Conservation (phyloP, 2,329 filamentous ascomycete species). For the Fusarium duplospermum region DNA sequence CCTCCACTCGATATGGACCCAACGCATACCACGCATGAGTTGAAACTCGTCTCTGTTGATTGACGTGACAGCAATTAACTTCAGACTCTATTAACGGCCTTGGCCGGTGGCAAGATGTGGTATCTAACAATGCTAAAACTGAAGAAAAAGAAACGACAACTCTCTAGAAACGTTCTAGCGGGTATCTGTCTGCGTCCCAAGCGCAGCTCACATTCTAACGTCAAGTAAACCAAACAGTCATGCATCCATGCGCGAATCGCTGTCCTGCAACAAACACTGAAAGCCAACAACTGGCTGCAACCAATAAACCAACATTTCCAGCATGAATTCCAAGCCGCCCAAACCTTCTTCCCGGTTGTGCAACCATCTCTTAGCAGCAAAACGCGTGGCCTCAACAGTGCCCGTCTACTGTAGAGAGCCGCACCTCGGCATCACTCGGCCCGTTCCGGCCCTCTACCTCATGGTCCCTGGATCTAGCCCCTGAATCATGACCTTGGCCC, state of each 20-base stretch:
- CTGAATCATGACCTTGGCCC: conserved; percentile 5
- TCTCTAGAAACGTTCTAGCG: conserved; percentile 37
- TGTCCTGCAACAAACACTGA: conserved; percentile 14
- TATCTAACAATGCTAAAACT: conserved; percentile 27
- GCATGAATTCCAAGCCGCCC: conserved; percentile 3
- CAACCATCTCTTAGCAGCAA: conserved; percentile 2
- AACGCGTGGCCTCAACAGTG: neutral
- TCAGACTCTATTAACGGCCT: conserved; percentile 6
- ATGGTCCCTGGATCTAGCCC: conserved; percentile 1
- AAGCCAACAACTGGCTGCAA: neutral
- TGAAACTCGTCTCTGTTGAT: neutral
- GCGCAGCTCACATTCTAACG: conserved; percentile 16
- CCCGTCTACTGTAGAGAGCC: conserved; percentile 10
- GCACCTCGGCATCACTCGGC: conserved; percentile 33
- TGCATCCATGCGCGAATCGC: conserved; percentile 26
- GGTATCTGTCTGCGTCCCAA: conserved; percentile 36
- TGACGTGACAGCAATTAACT: neutral
- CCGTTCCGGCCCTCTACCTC: conserved; percentile 39
- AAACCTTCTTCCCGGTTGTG: conserved; percentile 7
- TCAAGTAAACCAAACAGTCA: conserved; percentile 24
- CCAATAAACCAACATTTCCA: neutral
- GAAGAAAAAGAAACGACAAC: conserved; percentile 24
- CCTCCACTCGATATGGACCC: neutral
- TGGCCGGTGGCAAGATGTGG: conserved; percentile 13
- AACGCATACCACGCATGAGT: neutral